A percentile compares a stretch with the other conserved stretches of the same genome.
These are phyloP conservation scores for Nitzschia putrida DNA, from an alignment of 108 stramenopile species.

Conservation along the genomic window DNA sequence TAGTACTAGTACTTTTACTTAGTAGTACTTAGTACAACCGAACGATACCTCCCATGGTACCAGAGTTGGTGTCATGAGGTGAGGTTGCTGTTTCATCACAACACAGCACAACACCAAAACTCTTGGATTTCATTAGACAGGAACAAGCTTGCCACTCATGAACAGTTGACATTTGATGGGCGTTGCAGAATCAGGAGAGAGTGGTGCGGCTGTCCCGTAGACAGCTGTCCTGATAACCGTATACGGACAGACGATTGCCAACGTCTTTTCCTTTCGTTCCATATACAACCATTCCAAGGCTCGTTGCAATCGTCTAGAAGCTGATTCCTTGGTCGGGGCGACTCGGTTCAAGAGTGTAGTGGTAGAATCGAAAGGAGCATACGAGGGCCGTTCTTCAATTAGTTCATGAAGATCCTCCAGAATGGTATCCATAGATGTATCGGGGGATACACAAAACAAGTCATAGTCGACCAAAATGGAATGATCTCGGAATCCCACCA, in stretches of 20 bases:
- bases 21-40: too few species aligned
- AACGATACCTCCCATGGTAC: too few species aligned
- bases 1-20: too few species aligned
- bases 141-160: constrained; percentile 13
- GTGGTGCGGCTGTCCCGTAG: constrained; percentile 1
- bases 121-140: not conserved
- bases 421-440: constrained; percentile 26
- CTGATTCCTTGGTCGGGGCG: constrained; percentile 20
- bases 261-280: constrained; percentile 13
- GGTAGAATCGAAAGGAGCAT: constrained; percentile 20
- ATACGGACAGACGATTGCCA: constrained; percentile 48
- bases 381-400: not conserved
- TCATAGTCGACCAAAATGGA: constrained; percentile 29
- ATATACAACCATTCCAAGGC: constrained; percentile 27
- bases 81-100: too few species aligned
- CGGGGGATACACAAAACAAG: constrained; percentile 22
- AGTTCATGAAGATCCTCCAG: constrained; percentile 11
- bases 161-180: constrained; percentile 20
- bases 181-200: constrained; percentile 2
- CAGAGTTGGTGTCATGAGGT: too few species aligned
- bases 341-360: not conserved
- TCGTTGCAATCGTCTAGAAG: not conserved
- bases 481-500: constrained; percentile 18
- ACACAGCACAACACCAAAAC: too few species aligned
- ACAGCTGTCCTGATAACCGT: constrained; percentile 33